Percentiles rank a stretch among this genome's conserved stretches.
Evolutionary conservation across 306 rosid genomes (phyloP).

Genomic region (Lathyrus tuberosus): DNA sequence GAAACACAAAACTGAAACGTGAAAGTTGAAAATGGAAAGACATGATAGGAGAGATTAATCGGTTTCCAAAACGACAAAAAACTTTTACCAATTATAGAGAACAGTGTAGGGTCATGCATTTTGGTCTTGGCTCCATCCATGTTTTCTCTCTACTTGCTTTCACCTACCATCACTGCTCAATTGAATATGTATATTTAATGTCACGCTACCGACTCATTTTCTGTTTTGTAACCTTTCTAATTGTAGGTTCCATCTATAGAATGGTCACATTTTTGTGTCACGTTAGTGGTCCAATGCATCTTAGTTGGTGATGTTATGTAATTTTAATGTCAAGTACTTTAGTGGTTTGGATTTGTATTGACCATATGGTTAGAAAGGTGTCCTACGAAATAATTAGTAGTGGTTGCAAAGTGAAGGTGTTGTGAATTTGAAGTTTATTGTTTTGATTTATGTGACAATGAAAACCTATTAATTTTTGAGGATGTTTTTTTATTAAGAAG

Average conservation of each 20-base stretch:
- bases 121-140: slow-evolving; percentile 28
- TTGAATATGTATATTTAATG: neutral
- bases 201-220: slow-evolving; percentile 1
- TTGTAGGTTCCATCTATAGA: slow-evolving; percentile 12
- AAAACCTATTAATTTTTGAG: too few relatives aligned
- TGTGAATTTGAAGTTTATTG: neutral
- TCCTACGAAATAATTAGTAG: neutral
- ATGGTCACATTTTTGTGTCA: neutral
- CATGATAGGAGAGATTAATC: slow-evolving; percentile 26
- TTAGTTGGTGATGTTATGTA: neutral
- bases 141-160: neutral
- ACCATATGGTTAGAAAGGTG: neutral
- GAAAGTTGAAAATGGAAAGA: slow-evolving; percentile 34
- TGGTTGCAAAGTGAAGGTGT: neutral
- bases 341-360: slow-evolving; percentile 2
- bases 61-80: slow-evolving; percentile 53
- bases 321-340: neutral
- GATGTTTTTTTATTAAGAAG: too few relatives aligned
- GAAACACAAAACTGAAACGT: slow-evolving; percentile 1
- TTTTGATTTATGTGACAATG: too few relatives aligned
- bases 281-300: slow-evolving; percentile 5
- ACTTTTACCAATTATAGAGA: slow-evolving; percentile 46
- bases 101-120: slow-evolving; percentile 9
- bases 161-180: slow-evolving; percentile 23
- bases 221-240: slow-evolving; percentile 3